Conservation (phyloP, 2,329 filamentous ascomycete genomes). For the Neurospora crassa region DNA sequence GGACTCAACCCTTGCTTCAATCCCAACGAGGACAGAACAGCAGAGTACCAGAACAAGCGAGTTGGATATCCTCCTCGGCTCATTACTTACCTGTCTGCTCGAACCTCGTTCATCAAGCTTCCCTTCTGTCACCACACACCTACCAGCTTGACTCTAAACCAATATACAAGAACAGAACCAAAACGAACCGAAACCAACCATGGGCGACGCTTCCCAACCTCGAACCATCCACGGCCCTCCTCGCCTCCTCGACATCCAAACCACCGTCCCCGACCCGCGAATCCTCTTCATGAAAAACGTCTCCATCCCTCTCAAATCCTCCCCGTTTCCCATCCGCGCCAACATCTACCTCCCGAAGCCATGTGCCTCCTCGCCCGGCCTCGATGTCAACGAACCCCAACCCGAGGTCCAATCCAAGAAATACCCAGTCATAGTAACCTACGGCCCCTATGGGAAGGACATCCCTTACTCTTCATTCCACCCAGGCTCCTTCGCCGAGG, state of each 20-base stretch:
- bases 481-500: slow-evolving; percentile 33
- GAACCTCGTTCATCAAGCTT: background rate
- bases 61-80: background rate
- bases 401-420: background rate
- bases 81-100: background rate
- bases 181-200: background rate
- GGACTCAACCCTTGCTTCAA: background rate
- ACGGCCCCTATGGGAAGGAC: slow-evolving; percentile 67
- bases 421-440: slow-evolving; percentile 57
- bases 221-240: background rate
- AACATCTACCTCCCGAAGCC: slow-evolving; percentile 21
- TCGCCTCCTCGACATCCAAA: slow-evolving; percentile 14
- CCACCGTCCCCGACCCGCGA: slow-evolving; percentile 10
- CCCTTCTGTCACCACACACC: background rate
- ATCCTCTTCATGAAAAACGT: slow-evolving; percentile 20
- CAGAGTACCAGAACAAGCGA: background rate
- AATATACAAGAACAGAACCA: background rate
- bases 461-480: slow-evolving; percentile 37
- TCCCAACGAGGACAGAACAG: background rate
- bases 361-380: too few relatives aligned
- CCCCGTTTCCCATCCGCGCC: slow-evolving; percentile 19
- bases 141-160: background rate
- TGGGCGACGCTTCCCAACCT: background rate
- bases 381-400: background rate
- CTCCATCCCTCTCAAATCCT: slow-evolving; percentile 19